Base-by-base conservation (phyloP, 306 rosid genomes). In the Trifolium fragiferum region DNA sequence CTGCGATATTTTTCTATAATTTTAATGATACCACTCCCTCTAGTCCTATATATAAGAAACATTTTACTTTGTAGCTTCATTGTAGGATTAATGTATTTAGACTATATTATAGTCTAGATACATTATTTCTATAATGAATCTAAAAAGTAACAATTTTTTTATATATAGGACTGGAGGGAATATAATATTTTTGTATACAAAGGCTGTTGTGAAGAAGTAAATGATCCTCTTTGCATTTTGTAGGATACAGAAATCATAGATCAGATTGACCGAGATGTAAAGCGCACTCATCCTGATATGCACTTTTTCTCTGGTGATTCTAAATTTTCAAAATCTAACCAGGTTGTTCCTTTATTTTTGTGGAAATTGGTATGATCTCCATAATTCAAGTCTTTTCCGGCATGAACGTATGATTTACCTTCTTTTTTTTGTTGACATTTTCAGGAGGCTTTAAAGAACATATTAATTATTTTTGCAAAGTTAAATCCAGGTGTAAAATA, bases 281-380 rank as follows among this genome's bases (percentile, higher is more conserved):
- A 77, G 86, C 99, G 99, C 57, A 95, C 99, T 77, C 99, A 95
- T 86, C 99, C 99, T 63, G 99, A 95, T 80, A 79, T 95, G 93
- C 93, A 87, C 81, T 95, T 95, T 76, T 95, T 95, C 84, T 95
- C 90, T 4, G 96, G 97, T 25, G 98, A 95, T 86, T 86, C 96
- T 4, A 76, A 85, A 44, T 88, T 89, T 82, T 98, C 98, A 76
- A 92, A 92, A 81, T 85, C 93, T 21, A 95, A 87, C 82, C 99
- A 89, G 96, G 99, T 92, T 32, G 44, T 46, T 38, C 62, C 75
- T 82, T 74, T 44, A 49, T 76, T 49, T 65, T 63, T 49, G 19
- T 67, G 66, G 13, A 76, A 46, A 53, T 67, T 66, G 55, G 44
- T 72, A 57, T 65, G 30, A 47, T 33, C 73, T 25, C 32, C 16